These are phyloP conservation scores for Linnemannia hyalina DNA, from an alignment of 192 early-diverging fungal species.

Conservation along the genomic window DNA sequence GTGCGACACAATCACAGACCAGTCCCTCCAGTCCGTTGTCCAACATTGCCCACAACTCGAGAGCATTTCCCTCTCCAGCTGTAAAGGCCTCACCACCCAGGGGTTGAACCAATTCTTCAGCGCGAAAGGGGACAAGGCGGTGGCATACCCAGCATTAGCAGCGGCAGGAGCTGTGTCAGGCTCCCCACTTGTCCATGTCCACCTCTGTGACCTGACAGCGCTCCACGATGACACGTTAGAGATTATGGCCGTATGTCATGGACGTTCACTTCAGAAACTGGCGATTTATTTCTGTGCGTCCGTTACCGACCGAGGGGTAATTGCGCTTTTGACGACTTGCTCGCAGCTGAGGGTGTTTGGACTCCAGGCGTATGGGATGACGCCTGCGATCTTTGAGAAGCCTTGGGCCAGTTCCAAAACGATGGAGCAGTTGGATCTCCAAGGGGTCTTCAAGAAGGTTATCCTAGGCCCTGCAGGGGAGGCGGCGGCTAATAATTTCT, in stretches of 20 bases:
- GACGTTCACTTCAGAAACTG: conserved; percentile 6
- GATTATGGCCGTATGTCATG: conserved; percentile 9
- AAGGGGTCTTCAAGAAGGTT: conserved; percentile 20
- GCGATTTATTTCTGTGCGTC: conserved; percentile 26
- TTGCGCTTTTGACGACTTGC: background rate
- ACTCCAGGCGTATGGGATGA: conserved; percentile 22
- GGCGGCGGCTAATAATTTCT: background rate
- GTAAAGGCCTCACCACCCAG: conserved; percentile 5
- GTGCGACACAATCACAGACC: conserved; percentile 22
- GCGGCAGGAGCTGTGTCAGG: too few species aligned
- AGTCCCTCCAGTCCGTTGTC: background rate
- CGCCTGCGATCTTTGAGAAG: conserved; percentile 14
- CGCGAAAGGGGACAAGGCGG: background rate
- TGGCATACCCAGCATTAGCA: too few species aligned
- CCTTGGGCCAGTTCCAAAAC: conserved; percentile 28
- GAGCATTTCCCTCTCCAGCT: conserved; percentile 20
- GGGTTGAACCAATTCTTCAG: conserved; percentile 20
- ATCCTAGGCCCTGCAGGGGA: background rate
- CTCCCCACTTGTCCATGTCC: conserved; percentile 11
- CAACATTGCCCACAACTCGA: background rate
- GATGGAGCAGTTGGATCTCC: conserved; percentile 37
- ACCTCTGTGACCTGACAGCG: conserved; percentile 20
- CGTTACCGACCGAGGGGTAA: conserved; percentile 23
- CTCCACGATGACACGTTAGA: conserved; percentile 17
- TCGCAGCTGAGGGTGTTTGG: conserved; percentile 19